These are phyloP conservation scores for Taphrina pruni DNA, from an alignment of 1,139 yeast species.

Conservation along the genomic window DNA sequence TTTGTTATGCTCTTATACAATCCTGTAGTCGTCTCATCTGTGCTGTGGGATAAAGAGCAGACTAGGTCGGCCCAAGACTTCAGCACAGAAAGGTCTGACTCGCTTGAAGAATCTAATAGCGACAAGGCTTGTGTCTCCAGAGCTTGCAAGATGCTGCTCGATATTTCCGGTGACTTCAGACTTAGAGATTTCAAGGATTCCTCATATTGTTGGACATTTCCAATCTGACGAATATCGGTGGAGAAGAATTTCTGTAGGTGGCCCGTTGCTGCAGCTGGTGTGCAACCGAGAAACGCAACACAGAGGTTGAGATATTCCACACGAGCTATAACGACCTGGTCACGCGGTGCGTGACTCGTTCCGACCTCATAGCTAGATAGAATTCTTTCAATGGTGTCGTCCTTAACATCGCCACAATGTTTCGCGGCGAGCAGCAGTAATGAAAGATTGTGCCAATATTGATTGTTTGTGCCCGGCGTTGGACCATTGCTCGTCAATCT, in stretches of 20 bases:
- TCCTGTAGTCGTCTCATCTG: background rate
- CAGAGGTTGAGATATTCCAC: conserved; percentile 2
- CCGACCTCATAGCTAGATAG: background rate
- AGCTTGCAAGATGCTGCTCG: background rate
- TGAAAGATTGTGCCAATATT: background rate
- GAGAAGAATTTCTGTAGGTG: background rate
- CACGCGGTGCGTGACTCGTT: background rate
- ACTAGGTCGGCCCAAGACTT: background rate
- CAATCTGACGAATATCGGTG: conserved; percentile 1
- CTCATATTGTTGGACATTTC: background rate
- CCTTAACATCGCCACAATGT: background rate
- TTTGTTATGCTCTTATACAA: background rate
- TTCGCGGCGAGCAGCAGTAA: background rate
- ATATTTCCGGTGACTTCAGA: background rate
- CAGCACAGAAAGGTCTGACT: background rate
- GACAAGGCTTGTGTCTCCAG: background rate
- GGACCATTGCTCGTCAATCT: conserved; percentile 1
- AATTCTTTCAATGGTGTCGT: background rate
- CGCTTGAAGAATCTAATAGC: background rate
- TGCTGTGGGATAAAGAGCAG: background rate
- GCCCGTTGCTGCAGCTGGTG: background rate
- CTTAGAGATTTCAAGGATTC: background rate
- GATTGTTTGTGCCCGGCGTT: background rate
- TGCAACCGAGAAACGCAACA: background rate
- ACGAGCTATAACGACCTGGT: background rate